A percentile compares a stretch with the other conserved stretches of the same genome.
Conservation (phyloP, 164 flowering plant species). For the Akebia trifoliata region DNA sequence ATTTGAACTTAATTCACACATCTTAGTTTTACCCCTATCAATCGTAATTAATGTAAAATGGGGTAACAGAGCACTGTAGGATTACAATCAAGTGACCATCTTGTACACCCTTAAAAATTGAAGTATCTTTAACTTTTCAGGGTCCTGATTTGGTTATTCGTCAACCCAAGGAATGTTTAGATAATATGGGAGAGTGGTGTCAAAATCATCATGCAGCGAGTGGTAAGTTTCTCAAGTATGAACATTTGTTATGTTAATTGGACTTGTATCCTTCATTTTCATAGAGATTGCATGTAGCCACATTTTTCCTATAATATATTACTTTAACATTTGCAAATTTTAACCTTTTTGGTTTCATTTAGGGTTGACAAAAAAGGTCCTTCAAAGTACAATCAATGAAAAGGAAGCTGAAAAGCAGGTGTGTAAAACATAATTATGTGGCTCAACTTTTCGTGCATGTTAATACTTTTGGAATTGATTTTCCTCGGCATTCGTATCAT, state of each 20-base stretch:
- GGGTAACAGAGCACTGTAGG: too few species aligned
- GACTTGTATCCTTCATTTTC: too few species aligned
- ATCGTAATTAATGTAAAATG: too few species aligned
- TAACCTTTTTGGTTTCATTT: conserved; percentile 4
- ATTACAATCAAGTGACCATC: too few species aligned
- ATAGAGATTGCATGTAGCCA: not conserved
- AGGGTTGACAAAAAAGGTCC: conserved; percentile 83
- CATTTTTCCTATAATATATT: not conserved
- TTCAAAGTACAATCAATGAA: conserved; percentile 63
- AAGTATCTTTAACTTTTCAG: conserved; percentile 23
- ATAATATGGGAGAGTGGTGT: conserved; percentile 96
- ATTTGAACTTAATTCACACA: too few species aligned
- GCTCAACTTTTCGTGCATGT: not conserved
- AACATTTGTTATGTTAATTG: not conserved
- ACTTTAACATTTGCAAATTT: not conserved
- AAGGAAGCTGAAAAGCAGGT: conserved; percentile 90
- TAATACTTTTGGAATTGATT: not conserved
- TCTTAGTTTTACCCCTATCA: too few species aligned
- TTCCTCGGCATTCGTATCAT: too few species aligned
- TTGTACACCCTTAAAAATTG: not conserved
- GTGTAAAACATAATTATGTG: not conserved
- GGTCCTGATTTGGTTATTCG: conserved; percentile 94
- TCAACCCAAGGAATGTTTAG: conserved; percentile 77
- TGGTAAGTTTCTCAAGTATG: conserved; percentile 41
- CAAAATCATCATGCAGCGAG: conserved; percentile 79